These are phyloP conservation scores for Alternaria solani DNA, from an alignment of 2,329 filamentous ascomycete species.

Conservation along the genomic window DNA sequence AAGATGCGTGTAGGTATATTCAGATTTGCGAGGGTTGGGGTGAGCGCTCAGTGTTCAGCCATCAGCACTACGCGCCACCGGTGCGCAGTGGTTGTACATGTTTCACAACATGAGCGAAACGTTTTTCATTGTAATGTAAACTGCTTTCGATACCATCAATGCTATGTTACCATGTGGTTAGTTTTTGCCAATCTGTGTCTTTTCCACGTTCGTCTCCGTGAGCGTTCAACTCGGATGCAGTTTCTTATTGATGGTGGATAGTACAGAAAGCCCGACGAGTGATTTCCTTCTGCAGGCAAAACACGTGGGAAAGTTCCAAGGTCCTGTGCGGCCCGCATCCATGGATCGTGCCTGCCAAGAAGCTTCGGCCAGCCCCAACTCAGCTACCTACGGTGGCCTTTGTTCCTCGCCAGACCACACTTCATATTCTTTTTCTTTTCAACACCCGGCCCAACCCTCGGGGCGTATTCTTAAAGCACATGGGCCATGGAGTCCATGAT, in stretches of 20 bases:
- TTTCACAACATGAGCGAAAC: conserved; percentile 1
- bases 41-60: conserved; percentile 22
- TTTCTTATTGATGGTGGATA: not conserved
- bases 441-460: not conserved
- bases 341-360: conserved; percentile 15
- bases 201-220: not conserved
- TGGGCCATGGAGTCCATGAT: conserved; percentile 45
- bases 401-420: conserved; percentile 12
- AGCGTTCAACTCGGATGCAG: not conserved
- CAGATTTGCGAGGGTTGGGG: conserved; percentile 22
- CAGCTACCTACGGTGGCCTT: conserved; percentile 17
- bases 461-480: conserved; percentile 20
- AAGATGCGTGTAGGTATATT: conserved; percentile 14
- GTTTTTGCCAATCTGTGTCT: not conserved
- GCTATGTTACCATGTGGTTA: not conserved
- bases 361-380: conserved; percentile 12
- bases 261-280: not conserved
- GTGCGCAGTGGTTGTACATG: conserved; percentile 15
- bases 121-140: conserved; percentile 1
- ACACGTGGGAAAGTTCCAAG: not conserved
- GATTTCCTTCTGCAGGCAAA: not conserved
- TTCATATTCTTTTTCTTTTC: conserved; percentile 9
- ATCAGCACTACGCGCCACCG: conserved; percentile 12
- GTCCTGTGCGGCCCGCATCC: not conserved
- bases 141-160: not conserved